Conservation (phyloP, 768 basidiomycete species). For the Clavulina sp. region DNA sequence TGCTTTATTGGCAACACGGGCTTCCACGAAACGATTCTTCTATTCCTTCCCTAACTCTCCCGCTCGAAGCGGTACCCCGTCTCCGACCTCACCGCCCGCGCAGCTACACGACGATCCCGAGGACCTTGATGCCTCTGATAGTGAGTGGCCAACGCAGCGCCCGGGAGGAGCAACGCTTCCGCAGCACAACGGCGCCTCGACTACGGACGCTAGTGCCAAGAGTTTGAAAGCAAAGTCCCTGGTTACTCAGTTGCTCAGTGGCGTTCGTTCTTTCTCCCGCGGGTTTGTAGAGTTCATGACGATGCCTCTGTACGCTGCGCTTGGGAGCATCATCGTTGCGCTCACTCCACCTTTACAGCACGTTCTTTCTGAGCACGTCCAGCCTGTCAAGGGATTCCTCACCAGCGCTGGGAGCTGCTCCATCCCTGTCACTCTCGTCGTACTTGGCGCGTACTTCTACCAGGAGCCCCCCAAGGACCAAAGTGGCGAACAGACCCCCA, state of each 20-base stretch:
- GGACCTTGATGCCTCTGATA: too few relatives aligned
- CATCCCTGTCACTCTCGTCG: conserved; percentile 77
- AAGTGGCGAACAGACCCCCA: conserved; percentile 12
- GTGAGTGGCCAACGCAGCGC: too few relatives aligned
- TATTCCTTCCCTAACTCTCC: too few relatives aligned
- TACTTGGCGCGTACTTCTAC: conserved; percentile 83
- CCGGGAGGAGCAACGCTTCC: too few relatives aligned
- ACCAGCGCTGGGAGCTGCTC: conserved; percentile 54
- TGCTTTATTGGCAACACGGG: too few relatives aligned
- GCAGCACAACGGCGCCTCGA: conserved; percentile 15
- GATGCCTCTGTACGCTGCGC: conserved; percentile 66
- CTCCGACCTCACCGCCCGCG: too few relatives aligned
- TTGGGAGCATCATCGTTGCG: conserved; percentile 60
- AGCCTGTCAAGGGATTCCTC: conserved; percentile 51
- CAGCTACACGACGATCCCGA: too few relatives aligned
- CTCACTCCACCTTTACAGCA: conserved; percentile 60
- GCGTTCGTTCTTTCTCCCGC: too few relatives aligned
- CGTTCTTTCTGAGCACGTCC: conserved; percentile 42
- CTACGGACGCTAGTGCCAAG: conserved; percentile 20
- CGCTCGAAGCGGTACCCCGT: too few relatives aligned
- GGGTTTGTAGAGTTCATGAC: conserved; percentile 81
- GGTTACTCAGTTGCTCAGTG: too few relatives aligned
- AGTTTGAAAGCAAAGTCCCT: too few relatives aligned
- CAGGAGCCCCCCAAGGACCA: background rate
- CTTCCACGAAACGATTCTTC: too few relatives aligned